Percentiles rank a stretch among this genome's conserved stretches.
Evolutionary conservation across 1,284 basidiomycete genomes (phyloP).

Genomic region (Apiotrichum gracile): DNA sequence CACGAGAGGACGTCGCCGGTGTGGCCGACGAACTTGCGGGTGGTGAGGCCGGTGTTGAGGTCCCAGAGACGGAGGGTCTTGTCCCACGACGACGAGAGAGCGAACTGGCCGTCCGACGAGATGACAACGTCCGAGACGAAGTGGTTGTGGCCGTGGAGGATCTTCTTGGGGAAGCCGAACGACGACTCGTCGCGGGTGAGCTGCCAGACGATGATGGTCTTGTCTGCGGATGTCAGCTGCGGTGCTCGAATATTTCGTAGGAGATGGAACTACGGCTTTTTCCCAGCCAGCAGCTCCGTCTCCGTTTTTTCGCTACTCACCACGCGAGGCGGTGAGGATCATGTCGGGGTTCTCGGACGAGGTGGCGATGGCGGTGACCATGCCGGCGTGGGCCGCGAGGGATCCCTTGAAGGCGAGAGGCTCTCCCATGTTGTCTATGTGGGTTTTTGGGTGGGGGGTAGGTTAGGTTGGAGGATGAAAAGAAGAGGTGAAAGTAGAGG

Average conservation of each 20-base stretch:
- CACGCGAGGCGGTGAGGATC: slow-evolving; percentile 93
- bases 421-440: slow-evolving; percentile 60
- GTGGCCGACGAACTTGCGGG: slow-evolving; percentile 96
- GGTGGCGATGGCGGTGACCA: slow-evolving; percentile 94
- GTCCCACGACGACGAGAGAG: slow-evolving; percentile 99
- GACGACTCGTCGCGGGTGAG: slow-evolving; percentile 85
- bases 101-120: slow-evolving; percentile 98
- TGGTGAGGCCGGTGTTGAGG: slow-evolving; percentile 88
- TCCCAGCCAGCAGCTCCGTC: not conserved
- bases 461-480: slow-evolving; percentile 1
- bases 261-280: too few species aligned
- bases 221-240: slow-evolving; percentile 62
- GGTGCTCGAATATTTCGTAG: too few species aligned
- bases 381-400: slow-evolving; percentile 90
- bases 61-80: slow-evolving; percentile 99
- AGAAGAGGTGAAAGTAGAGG: slow-evolving; percentile 22
- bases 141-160: slow-evolving; percentile 99
- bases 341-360: slow-evolving; percentile 95
- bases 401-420: slow-evolving; percentile 87
- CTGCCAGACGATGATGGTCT: slow-evolving; percentile 99
- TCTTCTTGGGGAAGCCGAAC: slow-evolving; percentile 93
- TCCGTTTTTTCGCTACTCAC: slow-evolving; percentile 51
- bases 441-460: too few species aligned
- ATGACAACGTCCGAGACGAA: slow-evolving; percentile 99
- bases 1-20: slow-evolving; percentile 89